Conservation (phyloP, 352 stramenopile genomes). For the Pythium monospermum region DNA sequence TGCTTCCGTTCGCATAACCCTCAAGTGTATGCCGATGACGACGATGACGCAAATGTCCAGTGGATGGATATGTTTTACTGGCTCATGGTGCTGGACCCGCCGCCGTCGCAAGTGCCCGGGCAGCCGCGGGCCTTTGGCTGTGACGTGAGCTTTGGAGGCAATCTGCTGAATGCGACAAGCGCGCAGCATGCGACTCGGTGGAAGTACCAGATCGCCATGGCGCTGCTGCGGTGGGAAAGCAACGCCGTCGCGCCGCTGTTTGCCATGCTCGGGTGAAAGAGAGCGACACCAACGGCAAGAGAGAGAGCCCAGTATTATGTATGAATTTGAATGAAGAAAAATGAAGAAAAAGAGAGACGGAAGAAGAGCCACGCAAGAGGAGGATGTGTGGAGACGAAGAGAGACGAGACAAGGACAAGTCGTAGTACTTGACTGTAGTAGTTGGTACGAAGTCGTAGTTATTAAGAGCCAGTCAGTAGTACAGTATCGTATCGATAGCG, state of each 20-base stretch:
- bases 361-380: too few relatives aligned
- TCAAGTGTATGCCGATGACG: constrained; percentile 38
- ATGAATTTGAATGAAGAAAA: too few relatives aligned
- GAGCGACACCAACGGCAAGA: too few relatives aligned
- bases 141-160: constrained; percentile 68
- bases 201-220: constrained; percentile 83
- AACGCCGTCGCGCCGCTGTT: constrained; percentile 73
- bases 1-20: constrained; percentile 72
- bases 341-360: not conserved
- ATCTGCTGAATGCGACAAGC: constrained; percentile 56
- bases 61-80: constrained; percentile 84
- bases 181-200: constrained; percentile 57
- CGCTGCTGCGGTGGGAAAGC: constrained; percentile 71
- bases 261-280: constrained; percentile 49
- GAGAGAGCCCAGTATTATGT: too few relatives aligned
- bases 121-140: constrained; percentile 19
- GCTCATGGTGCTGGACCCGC: constrained; percentile 57
- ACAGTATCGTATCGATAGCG: too few relatives aligned
- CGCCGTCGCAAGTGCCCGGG: constrained; percentile 8
- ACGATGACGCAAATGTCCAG: constrained; percentile 59
- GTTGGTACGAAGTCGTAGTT: too few relatives aligned
- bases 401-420: too few relatives aligned
- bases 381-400: too few relatives aligned
- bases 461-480: too few relatives aligned
- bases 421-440: too few relatives aligned